A percentile compares a stretch with the other conserved stretches of the same genome.
Evolutionary conservation across 176 grass and related monocot species (phyloP).

Genomic region (Oryza punctata): DNA sequence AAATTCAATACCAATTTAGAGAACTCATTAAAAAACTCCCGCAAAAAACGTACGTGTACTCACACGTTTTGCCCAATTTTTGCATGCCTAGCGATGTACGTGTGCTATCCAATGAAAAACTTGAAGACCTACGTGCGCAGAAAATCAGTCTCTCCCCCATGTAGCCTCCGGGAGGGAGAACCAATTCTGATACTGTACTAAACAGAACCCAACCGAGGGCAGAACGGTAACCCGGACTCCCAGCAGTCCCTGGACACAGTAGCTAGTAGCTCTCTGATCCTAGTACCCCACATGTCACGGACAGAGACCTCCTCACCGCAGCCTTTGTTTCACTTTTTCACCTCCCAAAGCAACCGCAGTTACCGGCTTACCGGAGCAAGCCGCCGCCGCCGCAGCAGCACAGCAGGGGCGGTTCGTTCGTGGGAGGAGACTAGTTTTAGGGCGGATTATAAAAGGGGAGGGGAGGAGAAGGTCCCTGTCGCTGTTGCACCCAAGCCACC

Average conservation of each 20-base stretch:
- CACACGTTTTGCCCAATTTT: too few relatives aligned
- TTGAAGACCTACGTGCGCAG: not conserved
- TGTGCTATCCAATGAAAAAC: too few relatives aligned
- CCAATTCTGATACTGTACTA: not conserved
- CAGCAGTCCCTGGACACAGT: not conserved
- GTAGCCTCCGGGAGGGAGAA: not conserved
- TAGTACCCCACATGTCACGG: not conserved
- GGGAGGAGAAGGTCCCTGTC: constrained; percentile 14
- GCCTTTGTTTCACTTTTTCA: not conserved
- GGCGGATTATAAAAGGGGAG: constrained; percentile 28
- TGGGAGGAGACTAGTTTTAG: constrained; percentile 28
- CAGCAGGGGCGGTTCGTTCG: constrained; percentile 25
- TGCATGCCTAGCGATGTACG: too few relatives aligned
- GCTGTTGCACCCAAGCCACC: constrained; percentile 40
- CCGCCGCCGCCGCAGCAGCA: not conserved
- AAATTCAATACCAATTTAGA: not conserved
- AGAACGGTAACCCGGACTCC: not conserved
- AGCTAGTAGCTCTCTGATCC: not conserved
- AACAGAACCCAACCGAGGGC: not conserved
- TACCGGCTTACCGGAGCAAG: not conserved
- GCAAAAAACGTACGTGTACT: too few relatives aligned
- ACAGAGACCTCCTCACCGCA: not conserved
- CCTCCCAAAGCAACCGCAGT: too few relatives aligned
- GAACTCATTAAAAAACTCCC: too few relatives aligned
- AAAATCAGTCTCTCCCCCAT: not conserved